Evolutionary conservation across 345 rosid species (phyloP).

Genomic region (Rhodamnia argentea): DNA sequence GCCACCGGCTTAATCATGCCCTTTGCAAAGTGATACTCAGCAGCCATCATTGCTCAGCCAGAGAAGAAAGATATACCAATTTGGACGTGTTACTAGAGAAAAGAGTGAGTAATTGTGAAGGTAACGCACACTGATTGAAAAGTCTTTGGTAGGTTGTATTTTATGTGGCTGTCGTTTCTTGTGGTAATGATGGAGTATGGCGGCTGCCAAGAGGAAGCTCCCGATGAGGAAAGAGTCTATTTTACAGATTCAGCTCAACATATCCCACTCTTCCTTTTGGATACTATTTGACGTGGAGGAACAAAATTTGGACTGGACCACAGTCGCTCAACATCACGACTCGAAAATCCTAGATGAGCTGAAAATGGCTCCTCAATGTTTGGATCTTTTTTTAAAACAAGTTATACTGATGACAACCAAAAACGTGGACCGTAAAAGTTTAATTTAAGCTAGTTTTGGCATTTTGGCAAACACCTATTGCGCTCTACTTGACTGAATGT

Average conservation of each 20-base stretch:
- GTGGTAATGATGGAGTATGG: not conserved
- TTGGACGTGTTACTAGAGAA: not conserved
- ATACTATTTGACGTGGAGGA: not conserved
- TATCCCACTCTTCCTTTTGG: not conserved
- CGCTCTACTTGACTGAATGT: too few relatives aligned
- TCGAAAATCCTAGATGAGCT: not conserved
- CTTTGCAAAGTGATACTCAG: not conserved
- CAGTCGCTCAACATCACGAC: not conserved
- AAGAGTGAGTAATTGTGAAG: not conserved
- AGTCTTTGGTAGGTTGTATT: not conserved
- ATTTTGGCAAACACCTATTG: too few relatives aligned
- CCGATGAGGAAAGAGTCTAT: not conserved
- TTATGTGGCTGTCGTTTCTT: not conserved
- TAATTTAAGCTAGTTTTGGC: too few relatives aligned
- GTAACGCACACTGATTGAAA: not conserved
- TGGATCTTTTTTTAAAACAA: too few relatives aligned
- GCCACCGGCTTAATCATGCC: constrained; percentile 81
- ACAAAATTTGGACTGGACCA: not conserved
- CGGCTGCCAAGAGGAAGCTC: not conserved
- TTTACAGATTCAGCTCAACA: not conserved
- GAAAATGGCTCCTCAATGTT: too few relatives aligned
- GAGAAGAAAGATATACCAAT: not conserved
- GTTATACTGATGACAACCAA: too few relatives aligned
- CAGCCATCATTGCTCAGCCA: not conserved
- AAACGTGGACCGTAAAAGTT: not conserved